phyloP scores from a whole-genome alignment of 225 moss, liverwort and hornwort genomes.

The Neckera pumila region DNA sequence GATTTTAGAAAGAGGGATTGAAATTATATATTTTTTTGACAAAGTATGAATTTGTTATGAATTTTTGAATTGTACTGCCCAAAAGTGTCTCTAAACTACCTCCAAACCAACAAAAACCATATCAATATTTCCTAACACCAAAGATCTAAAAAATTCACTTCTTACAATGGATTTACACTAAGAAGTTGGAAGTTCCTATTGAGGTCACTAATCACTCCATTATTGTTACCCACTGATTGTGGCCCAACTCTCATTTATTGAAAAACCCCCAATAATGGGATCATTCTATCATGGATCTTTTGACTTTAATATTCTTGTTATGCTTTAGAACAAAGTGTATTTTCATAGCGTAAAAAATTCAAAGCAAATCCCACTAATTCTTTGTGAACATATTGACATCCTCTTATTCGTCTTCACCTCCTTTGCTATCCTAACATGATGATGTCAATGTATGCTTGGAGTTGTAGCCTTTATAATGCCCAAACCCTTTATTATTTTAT shows the following conservation, averaged over 20 bases:
- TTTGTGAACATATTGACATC: background rate
- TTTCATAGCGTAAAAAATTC: fast-evolving
- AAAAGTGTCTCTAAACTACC: background rate
- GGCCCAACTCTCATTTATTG: background rate
- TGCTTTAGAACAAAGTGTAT: background rate
- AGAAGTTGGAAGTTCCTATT: background rate
- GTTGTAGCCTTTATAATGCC: background rate
- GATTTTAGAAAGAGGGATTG: fast-evolving
- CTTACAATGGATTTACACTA: background rate
- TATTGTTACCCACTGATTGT: background rate
- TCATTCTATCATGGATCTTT: background rate
- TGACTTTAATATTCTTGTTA: background rate
- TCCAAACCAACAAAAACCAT: background rate
- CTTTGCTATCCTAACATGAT: fast-evolving
- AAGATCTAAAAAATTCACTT: no score
- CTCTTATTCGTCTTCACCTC: background rate
- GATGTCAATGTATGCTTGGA: background rate
- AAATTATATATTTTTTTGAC: fast-evolving
- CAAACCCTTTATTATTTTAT: no score
- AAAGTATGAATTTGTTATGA: background rate
- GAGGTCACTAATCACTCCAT: background rate
- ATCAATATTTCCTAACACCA: no score
- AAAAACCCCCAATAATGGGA: fast-evolving
- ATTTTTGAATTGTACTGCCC: fast-evolving
- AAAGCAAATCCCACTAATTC: background rate